phyloP scores from a whole-genome alignment of 371 early-diverging fungal species.

The Syncephalastrum racemosum region DNA sequence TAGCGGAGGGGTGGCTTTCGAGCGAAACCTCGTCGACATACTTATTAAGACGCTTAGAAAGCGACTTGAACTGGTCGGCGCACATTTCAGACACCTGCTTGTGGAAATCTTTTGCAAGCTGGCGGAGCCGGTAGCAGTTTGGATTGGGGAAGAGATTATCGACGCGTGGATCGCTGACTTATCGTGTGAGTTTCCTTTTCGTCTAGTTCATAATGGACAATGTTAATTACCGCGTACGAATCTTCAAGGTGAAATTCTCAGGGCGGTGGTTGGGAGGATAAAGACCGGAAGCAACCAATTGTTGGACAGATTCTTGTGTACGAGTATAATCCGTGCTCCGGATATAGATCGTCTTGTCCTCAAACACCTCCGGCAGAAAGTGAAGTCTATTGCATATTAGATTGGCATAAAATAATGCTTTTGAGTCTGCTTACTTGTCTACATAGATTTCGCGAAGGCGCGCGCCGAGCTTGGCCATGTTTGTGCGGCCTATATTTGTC shows the following conservation, averaged over 20 bases:
- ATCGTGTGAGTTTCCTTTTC: constrained; percentile 1
- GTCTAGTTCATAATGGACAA: no score
- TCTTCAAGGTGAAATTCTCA: constrained; percentile 29
- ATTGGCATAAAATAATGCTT: neutral
- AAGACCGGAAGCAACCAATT: constrained; percentile 63
- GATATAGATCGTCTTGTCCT: constrained; percentile 52
- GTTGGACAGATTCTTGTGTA: constrained; percentile 75
- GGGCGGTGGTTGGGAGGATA: constrained; percentile 51
- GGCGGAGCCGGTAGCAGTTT: constrained; percentile 39
- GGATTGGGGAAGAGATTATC: constrained; percentile 51
- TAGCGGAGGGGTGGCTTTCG: constrained; percentile 50
- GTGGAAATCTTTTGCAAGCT: constrained; percentile 34
- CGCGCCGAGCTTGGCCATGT: constrained; percentile 58
- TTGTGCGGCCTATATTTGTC: constrained; percentile 70
- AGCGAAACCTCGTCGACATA: constrained; percentile 43
- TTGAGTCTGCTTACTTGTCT: constrained; percentile 38
- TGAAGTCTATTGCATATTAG: constrained; percentile 24
- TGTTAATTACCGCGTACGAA: constrained; percentile 37
- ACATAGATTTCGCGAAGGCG: constrained; percentile 67
- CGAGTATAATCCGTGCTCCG: constrained; percentile 71
- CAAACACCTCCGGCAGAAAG: constrained; percentile 41
- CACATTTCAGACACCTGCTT: constrained; percentile 29
- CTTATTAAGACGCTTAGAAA: constrained; percentile 27
- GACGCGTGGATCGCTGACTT: constrained; percentile 37
- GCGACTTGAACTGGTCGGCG: constrained; percentile 28